These are phyloP conservation scores for Penicillium macrosclerotiorum DNA, from an alignment of 495 filamentous ascomycete species.

Conservation along the genomic window DNA sequence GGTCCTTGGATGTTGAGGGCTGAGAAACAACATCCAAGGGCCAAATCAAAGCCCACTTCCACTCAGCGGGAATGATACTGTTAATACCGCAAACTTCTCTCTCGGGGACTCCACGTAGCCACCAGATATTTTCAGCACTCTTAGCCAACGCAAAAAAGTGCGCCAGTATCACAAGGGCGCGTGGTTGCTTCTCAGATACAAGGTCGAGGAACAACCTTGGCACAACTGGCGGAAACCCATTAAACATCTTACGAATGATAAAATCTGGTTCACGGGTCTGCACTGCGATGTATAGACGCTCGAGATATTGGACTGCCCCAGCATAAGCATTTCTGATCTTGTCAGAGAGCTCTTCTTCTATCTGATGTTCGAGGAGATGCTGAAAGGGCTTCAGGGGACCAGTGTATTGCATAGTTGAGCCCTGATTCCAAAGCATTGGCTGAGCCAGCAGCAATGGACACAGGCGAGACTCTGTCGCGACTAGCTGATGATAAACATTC, in stretches of 20 bases:
- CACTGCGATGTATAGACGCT: constrained; percentile 26
- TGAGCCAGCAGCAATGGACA: constrained; percentile 15
- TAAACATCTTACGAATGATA: constrained; percentile 29
- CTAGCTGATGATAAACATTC: constrained; percentile 9
- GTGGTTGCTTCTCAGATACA: constrained; percentile 31
- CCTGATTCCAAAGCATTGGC: constrained; percentile 9
- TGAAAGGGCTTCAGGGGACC: constrained; percentile 13
- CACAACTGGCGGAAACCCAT: constrained; percentile 35
- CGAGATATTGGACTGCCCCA: constrained; percentile 31
- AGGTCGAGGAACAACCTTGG: constrained; percentile 30
- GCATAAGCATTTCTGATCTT: constrained; percentile 32
- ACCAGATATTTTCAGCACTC: constrained; percentile 35
- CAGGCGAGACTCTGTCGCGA: constrained; percentile 9
- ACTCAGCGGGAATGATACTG: constrained; percentile 30
- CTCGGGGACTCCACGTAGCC: constrained; percentile 37
- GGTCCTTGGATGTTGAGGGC: too few species aligned
- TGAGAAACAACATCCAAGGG: constrained; percentile 22
- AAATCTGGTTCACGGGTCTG: constrained; percentile 17
- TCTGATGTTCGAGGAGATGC: constrained; percentile 15
- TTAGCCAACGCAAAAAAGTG: constrained; percentile 38
- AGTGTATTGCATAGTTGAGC: not conserved
- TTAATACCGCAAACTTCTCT: constrained; percentile 38
- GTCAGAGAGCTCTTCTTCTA: constrained; percentile 18
- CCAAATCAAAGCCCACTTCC: constrained; percentile 39
- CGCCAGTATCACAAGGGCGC: constrained; percentile 33